These are phyloP conservation scores for Podaxis rugospora DNA, from an alignment of 768 basidiomycete species.

Conservation along the genomic window DNA sequence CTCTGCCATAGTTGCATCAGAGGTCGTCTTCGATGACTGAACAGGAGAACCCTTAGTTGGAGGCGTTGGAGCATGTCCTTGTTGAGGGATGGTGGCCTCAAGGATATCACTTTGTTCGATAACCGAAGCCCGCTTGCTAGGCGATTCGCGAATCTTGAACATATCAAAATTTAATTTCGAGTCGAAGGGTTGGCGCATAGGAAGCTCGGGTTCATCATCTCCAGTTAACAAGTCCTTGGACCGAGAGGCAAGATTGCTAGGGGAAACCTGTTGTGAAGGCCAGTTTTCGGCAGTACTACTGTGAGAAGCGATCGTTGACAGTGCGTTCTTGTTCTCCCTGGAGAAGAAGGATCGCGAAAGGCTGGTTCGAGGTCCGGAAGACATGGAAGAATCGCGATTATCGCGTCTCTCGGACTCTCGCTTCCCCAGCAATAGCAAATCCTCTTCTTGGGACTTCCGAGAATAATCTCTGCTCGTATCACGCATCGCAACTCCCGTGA, in stretches of 20 bases:
- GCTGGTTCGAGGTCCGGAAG: background rate
- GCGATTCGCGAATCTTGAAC: constrained; percentile 57
- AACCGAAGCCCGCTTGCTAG: constrained; percentile 67
- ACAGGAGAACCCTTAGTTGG: constrained; percentile 7
- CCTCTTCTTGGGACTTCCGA: constrained; percentile 3
- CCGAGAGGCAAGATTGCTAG: constrained; percentile 24
- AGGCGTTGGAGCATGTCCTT: constrained; percentile 30
- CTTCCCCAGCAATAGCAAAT: background rate
- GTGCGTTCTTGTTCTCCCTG: background rate
- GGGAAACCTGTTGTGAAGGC: background rate
- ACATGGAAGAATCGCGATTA: background rate
- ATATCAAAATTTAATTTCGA: constrained; percentile 30
- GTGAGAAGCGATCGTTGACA: background rate
- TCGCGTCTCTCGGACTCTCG: background rate
- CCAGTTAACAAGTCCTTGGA: constrained; percentile 74
- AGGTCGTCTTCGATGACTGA: constrained; percentile 12
- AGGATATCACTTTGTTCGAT: constrained; percentile 44
- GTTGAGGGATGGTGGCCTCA: constrained; percentile 33
- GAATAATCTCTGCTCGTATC: constrained; percentile 25
- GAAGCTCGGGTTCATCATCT: constrained; percentile 36
- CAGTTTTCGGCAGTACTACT: background rate
- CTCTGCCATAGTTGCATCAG: constrained; percentile 17
- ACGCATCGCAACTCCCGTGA: constrained; percentile 50
- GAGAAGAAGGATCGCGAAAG: background rate
- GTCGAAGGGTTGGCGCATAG: constrained; percentile 9